Percentiles rank a stretch among this genome's conserved stretches.
Conservation (phyloP, 108 stramenopile genomes). For the Cyclotella sp. region DNA sequence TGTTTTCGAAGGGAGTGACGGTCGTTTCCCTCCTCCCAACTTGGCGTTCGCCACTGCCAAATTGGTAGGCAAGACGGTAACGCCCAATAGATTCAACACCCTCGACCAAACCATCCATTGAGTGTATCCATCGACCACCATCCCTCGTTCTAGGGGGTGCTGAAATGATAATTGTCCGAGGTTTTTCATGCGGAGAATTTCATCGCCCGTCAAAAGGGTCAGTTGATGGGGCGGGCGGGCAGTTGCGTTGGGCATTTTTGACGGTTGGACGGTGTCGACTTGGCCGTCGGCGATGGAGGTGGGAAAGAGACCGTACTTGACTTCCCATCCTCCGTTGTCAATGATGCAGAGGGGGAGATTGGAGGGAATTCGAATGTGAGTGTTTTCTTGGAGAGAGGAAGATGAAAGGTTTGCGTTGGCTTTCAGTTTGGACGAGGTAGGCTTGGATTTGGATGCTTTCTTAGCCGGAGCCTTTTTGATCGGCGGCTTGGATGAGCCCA, state of each 20-base stretch:
- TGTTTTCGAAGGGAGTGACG: neutral
- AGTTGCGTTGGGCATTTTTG: conserved; percentile 71
- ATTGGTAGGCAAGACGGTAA: conserved; percentile 30
- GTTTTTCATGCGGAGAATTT: conserved; percentile 69
- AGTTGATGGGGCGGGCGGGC: conserved; percentile 84
- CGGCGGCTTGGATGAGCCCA: neutral
- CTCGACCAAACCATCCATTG: conserved; percentile 85
- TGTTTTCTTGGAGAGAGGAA: neutral
- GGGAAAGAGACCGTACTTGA: conserved; percentile 73
- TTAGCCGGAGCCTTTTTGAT: conserved; percentile 27
- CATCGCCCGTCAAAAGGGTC: conserved; percentile 71
- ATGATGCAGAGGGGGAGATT: conserved; percentile 51
- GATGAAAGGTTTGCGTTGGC: neutral
- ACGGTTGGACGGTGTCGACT: conserved; percentile 2
- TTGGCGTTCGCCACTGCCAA: conserved; percentile 27
- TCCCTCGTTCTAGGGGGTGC: conserved; percentile 72
- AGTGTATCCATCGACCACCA: conserved; percentile 70
- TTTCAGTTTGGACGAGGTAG: neutral
- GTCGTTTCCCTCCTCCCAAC: conserved; percentile 13
- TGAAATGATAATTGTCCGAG: conserved; percentile 62
- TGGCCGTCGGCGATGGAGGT: neutral
- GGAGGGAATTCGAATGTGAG: neutral
- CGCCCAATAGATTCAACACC: conserved; percentile 61
- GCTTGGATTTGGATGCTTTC: conserved; percentile 21
- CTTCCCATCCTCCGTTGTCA: conserved; percentile 85